Conservation (phyloP, 495 filamentous ascomycete genomes). For the Hypoxylon subgilvum region DNA sequence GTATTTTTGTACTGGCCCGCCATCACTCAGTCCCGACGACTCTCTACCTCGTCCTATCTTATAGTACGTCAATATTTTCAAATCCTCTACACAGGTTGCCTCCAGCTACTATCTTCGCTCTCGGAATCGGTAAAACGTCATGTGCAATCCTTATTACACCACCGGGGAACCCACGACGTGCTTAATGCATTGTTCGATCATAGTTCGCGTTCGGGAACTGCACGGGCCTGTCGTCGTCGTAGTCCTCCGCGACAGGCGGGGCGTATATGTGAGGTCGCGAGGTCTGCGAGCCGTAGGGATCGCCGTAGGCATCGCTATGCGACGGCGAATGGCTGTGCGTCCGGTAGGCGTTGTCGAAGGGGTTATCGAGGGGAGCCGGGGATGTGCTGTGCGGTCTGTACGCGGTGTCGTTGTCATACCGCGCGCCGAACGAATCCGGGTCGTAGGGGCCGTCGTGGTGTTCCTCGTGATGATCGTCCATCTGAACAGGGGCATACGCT, state of each 20-base stretch:
- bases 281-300: slow-evolving; percentile 34
- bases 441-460: slow-evolving; percentile 38
- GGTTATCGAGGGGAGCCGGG: slow-evolving; percentile 47
- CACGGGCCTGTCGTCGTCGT: slow-evolving; percentile 47
- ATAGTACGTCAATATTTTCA: too few species aligned
- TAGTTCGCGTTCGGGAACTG: slow-evolving; percentile 53
- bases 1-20: slow-evolving; percentile 28
- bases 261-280: slow-evolving; percentile 43
- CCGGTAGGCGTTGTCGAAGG: slow-evolving; percentile 50
- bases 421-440: slow-evolving; percentile 44
- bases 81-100: neutral
- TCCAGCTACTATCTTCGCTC: too few species aligned
- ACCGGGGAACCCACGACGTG: neutral
- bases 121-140: slow-evolving; percentile 21
- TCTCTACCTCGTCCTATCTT: neutral
- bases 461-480: slow-evolving; percentile 51
- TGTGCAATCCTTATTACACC: neutral
- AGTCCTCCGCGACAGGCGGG: slow-evolving; percentile 46
- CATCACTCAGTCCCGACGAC: slow-evolving; percentile 15
- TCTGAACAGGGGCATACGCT: slow-evolving; percentile 54
- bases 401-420: slow-evolving; percentile 41
- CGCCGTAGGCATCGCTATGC: slow-evolving; percentile 43
- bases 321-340: slow-evolving; percentile 35
- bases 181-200: slow-evolving; percentile 48
- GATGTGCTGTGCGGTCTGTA: slow-evolving; percentile 41